Percentiles rank a stretch among this genome's conserved stretches.
phyloP scores from a whole-genome alignment of 768 basidiomycete genomes.

The Leccinum rimulosum region DNA sequence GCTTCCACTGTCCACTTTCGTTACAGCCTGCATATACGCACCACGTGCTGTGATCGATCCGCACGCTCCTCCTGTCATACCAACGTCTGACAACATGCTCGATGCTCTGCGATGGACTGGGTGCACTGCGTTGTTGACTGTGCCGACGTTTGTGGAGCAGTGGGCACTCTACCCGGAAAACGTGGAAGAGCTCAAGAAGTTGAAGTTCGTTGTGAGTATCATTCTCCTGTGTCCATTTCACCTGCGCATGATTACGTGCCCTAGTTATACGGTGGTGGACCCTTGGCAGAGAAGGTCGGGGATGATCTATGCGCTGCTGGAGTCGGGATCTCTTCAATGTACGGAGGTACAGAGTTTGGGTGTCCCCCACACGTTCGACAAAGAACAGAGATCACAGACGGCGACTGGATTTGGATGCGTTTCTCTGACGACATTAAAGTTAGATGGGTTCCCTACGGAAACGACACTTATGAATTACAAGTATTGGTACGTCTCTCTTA shows the following conservation, averaged over 20 bases:
- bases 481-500: constrained; percentile 28
- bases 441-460: constrained; percentile 33
- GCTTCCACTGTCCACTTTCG: constrained; percentile 25
- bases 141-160: constrained; percentile 22
- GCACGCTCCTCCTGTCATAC: constrained; percentile 14
- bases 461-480: constrained; percentile 35
- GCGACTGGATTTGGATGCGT: constrained; percentile 19
- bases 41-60: constrained; percentile 19
- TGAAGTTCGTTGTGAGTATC: constrained; percentile 18
- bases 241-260: neutral
- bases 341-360: constrained; percentile 26
- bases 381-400: constrained; percentile 7
- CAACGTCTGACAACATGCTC: constrained; percentile 22
- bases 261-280: constrained; percentile 14
- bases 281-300: constrained; percentile 13
- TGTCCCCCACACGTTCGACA: neutral
- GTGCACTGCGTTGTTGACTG: constrained; percentile 8
- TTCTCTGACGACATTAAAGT: constrained; percentile 17
- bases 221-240: neutral
- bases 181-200: constrained; percentile 17
- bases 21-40: constrained; percentile 32
- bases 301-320: constrained; percentile 18
- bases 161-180: constrained; percentile 11
- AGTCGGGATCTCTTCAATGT: constrained; percentile 8
- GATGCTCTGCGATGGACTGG: constrained; percentile 9